Evolutionary conservation across 345 rosid genomes (phyloP), one percentile per base, ranked within the genome.

Genomic region (Salix koriyanagi): DNA sequence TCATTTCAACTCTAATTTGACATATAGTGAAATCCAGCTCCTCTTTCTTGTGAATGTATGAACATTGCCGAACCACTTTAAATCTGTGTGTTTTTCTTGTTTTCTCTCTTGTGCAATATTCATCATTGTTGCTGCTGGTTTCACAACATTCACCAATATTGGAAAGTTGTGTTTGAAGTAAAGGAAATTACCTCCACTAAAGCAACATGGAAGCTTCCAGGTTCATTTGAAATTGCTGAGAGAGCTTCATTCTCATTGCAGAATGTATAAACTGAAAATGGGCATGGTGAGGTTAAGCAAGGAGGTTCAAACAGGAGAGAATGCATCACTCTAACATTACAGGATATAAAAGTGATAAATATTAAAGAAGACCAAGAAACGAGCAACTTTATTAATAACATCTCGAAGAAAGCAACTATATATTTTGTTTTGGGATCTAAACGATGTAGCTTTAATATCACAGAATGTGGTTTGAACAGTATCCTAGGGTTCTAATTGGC

Each of bases 201-300:
- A 56, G 99, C 99, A 77, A 89, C 83, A 76, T 96, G 98, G 83
- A 90, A 96, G 86, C 83, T 86, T 81, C 90, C 94, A 21, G 91
- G 88, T 76, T 84, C 84, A 39, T 82, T 79, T 65, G 83, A 76
- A 74, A 96, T 74, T 52, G 94, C 91, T 4, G 87, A 86, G 39
- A 93, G 75, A 39, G 99, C 99, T 80, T 90, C 96, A 16, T 84
- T 76, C 88, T 91, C 96, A 64, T 92, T 84, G 80, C 79, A 86
- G 90, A 89, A 93, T 71, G 83, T 70, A 67, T 87, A 88, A 86
- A 96, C 99, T 96, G 87, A 79, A 82, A 71, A 82, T 10, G 78
- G 72, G 64, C 67, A 79, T 48, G 34, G 32, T 7, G 25, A 34
- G 25, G 71, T 71, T 13, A 36, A 42, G 23, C 64, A 42, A 26